Percentiles rank a stretch among this genome's conserved stretches.
These are phyloP conservation scores for Alloascoidea africana DNA, from an alignment of 805 yeast species.

Conservation along the genomic window DNA sequence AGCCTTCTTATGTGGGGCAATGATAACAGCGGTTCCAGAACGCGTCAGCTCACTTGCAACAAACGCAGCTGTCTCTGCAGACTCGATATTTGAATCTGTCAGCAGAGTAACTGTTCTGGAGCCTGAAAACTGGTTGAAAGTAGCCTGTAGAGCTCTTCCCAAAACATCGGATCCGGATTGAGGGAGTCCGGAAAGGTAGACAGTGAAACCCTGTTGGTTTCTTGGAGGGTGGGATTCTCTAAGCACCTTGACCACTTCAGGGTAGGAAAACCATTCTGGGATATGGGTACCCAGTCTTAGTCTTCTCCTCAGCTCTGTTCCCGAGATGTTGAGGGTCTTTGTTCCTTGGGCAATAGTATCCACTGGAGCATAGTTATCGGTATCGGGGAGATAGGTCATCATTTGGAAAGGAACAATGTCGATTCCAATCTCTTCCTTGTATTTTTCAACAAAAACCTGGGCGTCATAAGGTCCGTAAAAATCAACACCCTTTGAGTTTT, in stretches of 20 bases:
- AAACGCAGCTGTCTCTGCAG: constrained; percentile 32
- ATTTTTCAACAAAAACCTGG: constrained; percentile 69
- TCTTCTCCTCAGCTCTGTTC: constrained; percentile 85
- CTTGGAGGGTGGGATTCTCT: constrained; percentile 93
- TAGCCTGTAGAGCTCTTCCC: constrained; percentile 75
- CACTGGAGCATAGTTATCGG: constrained; percentile 88
- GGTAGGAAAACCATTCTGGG: constrained; percentile 96
- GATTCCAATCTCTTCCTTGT: constrained; percentile 66
- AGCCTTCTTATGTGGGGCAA: constrained; percentile 33
- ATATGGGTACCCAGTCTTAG: constrained; percentile 76
- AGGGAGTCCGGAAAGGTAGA: constrained; percentile 46
- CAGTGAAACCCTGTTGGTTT: constrained; percentile 73
- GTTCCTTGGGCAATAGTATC: constrained; percentile 74
- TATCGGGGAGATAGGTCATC: constrained; percentile 93
- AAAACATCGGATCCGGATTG: constrained; percentile 48
- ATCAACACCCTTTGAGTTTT: constrained; percentile 76
- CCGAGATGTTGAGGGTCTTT: constrained; percentile 81
- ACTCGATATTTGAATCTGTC: constrained; percentile 11
- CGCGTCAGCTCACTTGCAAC: constrained; percentile 64
- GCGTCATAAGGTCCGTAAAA: constrained; percentile 97
- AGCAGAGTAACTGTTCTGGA: constrained; percentile 64
- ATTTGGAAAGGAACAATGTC: constrained; percentile 92
- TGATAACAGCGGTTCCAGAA: constrained; percentile 87
- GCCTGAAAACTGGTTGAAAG: constrained; percentile 79
- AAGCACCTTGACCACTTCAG: constrained; percentile 84